Evolutionary conservation across 441 rosid species (phyloP).

Genomic region (Adansonia madagascariensis): DNA sequence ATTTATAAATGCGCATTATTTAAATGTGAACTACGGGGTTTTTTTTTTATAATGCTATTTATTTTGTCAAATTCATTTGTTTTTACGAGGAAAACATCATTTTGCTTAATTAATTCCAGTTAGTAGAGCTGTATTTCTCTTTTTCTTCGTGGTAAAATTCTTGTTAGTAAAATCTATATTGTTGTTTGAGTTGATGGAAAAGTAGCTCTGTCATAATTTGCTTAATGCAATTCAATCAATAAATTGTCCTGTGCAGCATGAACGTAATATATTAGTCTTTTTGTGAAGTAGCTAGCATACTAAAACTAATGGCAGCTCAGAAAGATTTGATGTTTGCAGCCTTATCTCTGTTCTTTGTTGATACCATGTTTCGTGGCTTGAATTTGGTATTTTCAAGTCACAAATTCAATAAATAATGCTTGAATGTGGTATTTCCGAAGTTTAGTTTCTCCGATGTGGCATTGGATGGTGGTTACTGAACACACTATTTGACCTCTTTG

Average conservation of each 20-base stretch:
- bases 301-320: not conserved
- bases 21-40: slow-evolving; percentile 4
- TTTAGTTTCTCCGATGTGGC: not conserved
- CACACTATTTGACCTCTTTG: not conserved
- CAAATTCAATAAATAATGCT: not conserved
- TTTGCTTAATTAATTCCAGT: not conserved
- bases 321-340: not conserved
- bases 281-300: not conserved
- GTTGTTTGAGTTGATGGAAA: not conserved
- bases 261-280: not conserved
- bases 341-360: slow-evolving; percentile 10
- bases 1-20: slow-evolving; percentile 5
- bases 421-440: not conserved
- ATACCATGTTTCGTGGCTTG: slow-evolving; percentile 1
- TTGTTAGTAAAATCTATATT: not conserved
- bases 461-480: not conserved
- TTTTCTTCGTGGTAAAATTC: slow-evolving; percentile 1
- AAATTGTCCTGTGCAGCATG: not conserved
- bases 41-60: too few relatives aligned
- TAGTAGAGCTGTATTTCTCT: not conserved
- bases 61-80: not conserved
- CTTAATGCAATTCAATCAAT: slow-evolving; percentile 3
- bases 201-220: not conserved
- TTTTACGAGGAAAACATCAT: not conserved
- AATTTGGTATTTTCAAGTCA: not conserved